Conservation (phyloP, 208 protist species). For the Crithidia acanthocephali region DNA sequence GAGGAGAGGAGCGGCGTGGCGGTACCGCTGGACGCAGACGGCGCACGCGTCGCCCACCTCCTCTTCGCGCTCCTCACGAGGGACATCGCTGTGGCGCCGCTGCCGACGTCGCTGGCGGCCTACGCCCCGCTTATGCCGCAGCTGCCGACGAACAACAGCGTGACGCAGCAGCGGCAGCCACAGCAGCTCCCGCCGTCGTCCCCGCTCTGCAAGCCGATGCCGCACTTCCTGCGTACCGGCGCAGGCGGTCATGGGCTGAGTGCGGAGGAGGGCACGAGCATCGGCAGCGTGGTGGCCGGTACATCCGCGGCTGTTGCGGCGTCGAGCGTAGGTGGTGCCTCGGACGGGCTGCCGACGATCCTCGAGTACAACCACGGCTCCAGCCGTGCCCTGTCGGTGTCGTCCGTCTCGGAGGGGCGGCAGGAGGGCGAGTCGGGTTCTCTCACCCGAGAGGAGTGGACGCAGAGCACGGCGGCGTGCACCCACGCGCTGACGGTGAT, state of each 20-base stretch:
- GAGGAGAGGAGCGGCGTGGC: background rate
- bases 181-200: background rate
- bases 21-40: background rate
- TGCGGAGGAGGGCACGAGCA: background rate
- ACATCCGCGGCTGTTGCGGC: background rate
- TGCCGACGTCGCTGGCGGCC: slow-evolving; percentile 13
- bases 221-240: background rate
- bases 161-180: background rate
- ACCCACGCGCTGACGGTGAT: slow-evolving; percentile 47
- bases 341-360: background rate
- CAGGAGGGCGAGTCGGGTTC: background rate
- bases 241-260: background rate
- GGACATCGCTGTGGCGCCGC: slow-evolving; percentile 17
- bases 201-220: background rate
- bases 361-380: background rate
- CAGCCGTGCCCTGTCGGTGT: slow-evolving; percentile 4
- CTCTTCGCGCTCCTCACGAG: slow-evolving; percentile 14
- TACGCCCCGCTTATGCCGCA: slow-evolving; percentile 15
- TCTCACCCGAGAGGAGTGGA: background rate
- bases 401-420: background rate
- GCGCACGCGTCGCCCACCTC: background rate
- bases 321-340: background rate
- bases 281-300: background rate
- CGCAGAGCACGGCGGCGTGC: slow-evolving; percentile 11
- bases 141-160: background rate